Evolutionary conservation across 2,329 filamentous ascomycete genomes (phyloP), one percentile per base, ranked within the genome.

Genomic region (Claviceps fusiformis): DNA sequence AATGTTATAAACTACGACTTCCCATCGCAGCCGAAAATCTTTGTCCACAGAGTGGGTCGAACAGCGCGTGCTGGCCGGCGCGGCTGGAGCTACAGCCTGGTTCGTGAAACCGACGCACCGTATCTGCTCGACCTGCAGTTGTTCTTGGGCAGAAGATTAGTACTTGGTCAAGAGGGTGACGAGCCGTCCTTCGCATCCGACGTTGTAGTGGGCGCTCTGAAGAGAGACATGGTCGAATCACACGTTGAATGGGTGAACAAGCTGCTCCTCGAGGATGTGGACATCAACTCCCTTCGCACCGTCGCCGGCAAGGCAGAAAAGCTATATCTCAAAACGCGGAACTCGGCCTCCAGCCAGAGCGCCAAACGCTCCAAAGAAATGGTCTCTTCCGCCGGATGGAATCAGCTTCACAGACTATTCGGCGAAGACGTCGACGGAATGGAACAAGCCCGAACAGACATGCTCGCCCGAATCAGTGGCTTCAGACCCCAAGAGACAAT

Each of bases 1-100:
- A 97, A 98, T 67, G 93, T 98, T 57, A 92, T 98, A 75, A 97
- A 98, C 75, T 98, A 95, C 70, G 92, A 97, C 66, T 98, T 98
- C 60, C 92, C 93, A 3, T 87, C 92, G 1, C 93, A 97, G 64
- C 89, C 93, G 24, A 98, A 98, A 71, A 84, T 98, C 46, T 98
- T 95, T 64, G 87, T 98, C 33, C 93, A 98, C 70, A 85, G 93
- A 67, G 93, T 98, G 50, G 93, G 93, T 63, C 85, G 93, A 72
- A 98, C 95, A 31, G 95, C 93, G 45, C 83, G 93, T 79, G 95
- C 95, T 48, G 93, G 92, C 15, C 85, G 89, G 63, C 83, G 86
- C 60, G 93, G 93, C 59, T 97, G 93, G 93, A 87, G 86, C 71
- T 98, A 95, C 72, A 96, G 89, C 73, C 77, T 98, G 27, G 85